These are phyloP conservation scores for Wickerhamomyces bisporus DNA, from an alignment of 805 yeast genomes.

Conservation along the genomic window DNA sequence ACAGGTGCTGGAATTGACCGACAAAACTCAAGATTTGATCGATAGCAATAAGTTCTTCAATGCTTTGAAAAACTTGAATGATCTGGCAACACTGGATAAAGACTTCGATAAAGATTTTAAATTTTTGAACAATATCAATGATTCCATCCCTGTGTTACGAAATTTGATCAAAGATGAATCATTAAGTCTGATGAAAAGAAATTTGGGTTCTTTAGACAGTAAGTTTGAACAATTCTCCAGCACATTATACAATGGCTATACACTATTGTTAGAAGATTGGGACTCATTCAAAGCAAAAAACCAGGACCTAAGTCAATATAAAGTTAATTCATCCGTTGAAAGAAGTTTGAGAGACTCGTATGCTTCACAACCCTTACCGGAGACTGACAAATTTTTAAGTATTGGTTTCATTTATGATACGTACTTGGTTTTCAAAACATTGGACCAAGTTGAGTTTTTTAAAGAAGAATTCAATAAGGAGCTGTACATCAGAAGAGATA, in stretches of 20 bases:
- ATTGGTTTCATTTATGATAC: conserved; percentile 79
- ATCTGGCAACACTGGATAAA: conserved; percentile 63
- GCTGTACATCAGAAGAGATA: conserved; percentile 62
- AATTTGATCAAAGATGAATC: conserved; percentile 71
- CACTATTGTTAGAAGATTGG: conserved; percentile 58
- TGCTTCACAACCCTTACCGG: conserved; percentile 33
- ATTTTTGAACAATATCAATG: conserved; percentile 67
- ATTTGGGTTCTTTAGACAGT: conserved; percentile 51
- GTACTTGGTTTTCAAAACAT: conserved; percentile 70
- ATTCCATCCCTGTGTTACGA: conserved; percentile 72
- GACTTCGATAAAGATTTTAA: conserved; percentile 67
- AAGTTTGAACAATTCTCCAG: conserved; percentile 48
- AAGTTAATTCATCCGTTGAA: conserved; percentile 85
- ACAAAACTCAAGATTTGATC: conserved; percentile 77
- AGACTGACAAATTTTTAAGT: conserved; percentile 38
- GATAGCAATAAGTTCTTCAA: conserved; percentile 72
- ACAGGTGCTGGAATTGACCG: conserved; percentile 79
- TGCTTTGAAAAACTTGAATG: conserved; percentile 80
- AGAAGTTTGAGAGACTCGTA: conserved; percentile 60
- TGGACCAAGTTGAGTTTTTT: conserved; percentile 60
- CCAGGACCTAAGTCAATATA: conserved; percentile 45
- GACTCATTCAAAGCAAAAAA: conserved; percentile 38
- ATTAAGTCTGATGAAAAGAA: conserved; percentile 56
- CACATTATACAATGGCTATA: conserved; percentile 48
- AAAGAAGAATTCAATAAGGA: conserved; percentile 64